These are phyloP conservation scores for Posidonia australis DNA, from an alignment of 106 monocot genomes.

Conservation along the genomic window DNA sequence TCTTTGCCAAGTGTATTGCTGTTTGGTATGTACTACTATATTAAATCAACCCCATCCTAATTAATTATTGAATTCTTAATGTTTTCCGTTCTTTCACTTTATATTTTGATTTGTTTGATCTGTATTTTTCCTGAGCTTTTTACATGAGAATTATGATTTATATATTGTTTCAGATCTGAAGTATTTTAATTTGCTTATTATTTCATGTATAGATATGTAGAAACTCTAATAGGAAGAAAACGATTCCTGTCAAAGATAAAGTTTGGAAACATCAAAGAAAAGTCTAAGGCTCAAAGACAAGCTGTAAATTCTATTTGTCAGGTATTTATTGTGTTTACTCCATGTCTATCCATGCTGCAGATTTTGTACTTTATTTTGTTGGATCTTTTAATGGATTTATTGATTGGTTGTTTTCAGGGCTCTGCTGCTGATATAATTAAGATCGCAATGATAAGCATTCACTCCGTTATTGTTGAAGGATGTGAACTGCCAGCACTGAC, in stretches of 20 bases:
- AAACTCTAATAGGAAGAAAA: conserved; percentile 87
- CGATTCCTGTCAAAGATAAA: conserved; percentile 86
- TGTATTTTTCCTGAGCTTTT: neutral
- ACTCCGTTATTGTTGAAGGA: conserved; percentile 41
- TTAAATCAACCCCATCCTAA: too few species aligned
- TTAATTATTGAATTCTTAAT: too few species aligned
- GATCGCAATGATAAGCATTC: conserved; percentile 89
- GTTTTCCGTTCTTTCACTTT: neutral
- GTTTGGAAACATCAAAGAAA: conserved; percentile 67
- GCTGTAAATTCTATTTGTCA: conserved; percentile 99
- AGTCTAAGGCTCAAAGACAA: conserved; percentile 92
- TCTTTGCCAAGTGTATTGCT: neutral
- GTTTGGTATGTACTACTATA: neutral
- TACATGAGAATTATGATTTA: neutral
- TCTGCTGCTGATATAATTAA: conserved; percentile 99
- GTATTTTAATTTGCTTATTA: neutral
- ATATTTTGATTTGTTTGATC: neutral
- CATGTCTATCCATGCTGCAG: too few species aligned
- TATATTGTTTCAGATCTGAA: neutral
- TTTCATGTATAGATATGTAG: conserved; percentile 46
- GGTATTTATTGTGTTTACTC: conserved; percentile 21
- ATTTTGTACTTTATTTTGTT: neutral
- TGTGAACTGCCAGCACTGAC: neutral
- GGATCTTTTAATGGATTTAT: neutral
- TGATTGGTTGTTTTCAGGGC: conserved; percentile 37